Percentiles rank a stretch among this genome's conserved stretches.
These are phyloP conservation scores for Vishniacozyma victoriae DNA, from an alignment of 768 basidiomycete species.

Conservation along the genomic window DNA sequence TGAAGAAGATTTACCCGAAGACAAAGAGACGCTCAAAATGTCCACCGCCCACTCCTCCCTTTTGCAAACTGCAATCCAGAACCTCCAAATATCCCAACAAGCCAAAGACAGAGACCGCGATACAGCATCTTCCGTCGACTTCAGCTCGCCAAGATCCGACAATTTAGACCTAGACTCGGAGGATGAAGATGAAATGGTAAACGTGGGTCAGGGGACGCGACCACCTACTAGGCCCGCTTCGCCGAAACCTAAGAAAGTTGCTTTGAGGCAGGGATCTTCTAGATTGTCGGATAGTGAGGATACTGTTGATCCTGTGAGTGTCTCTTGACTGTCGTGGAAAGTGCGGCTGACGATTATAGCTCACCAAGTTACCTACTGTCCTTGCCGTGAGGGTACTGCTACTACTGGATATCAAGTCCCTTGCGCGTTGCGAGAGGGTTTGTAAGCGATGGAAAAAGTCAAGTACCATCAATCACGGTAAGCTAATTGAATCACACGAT, in stretches of 20 bases:
- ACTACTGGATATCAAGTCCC: constrained; percentile 57
- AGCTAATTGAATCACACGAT: constrained; percentile 21
- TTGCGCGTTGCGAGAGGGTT: constrained; percentile 72
- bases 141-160: neutral
- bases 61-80: constrained; percentile 44
- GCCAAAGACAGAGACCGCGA: constrained; percentile 8
- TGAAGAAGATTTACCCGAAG: too few relatives aligned
- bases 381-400: constrained; percentile 72
- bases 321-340: neutral
- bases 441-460: constrained; percentile 82
- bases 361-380: constrained; percentile 63
- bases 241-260: constrained; percentile 13
- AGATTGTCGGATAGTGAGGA: constrained; percentile 15
- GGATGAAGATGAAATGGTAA: constrained; percentile 32
- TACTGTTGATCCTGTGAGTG: constrained; percentile 41
- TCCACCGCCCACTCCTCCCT: constrained; percentile 30
- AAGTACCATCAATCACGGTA: constrained; percentile 86
- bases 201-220: constrained; percentile 38
- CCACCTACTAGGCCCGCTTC: constrained; percentile 33
- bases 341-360: constrained; percentile 9
- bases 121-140: neutral
- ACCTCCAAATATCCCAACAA: constrained; percentile 41
- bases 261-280: constrained; percentile 15
- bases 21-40: too few relatives aligned
- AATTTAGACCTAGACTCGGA: constrained; percentile 13